These are phyloP conservation scores for Cladosporium velox DNA, from an alignment of 2,329 filamentous ascomycete genomes.

Conservation along the genomic window DNA sequence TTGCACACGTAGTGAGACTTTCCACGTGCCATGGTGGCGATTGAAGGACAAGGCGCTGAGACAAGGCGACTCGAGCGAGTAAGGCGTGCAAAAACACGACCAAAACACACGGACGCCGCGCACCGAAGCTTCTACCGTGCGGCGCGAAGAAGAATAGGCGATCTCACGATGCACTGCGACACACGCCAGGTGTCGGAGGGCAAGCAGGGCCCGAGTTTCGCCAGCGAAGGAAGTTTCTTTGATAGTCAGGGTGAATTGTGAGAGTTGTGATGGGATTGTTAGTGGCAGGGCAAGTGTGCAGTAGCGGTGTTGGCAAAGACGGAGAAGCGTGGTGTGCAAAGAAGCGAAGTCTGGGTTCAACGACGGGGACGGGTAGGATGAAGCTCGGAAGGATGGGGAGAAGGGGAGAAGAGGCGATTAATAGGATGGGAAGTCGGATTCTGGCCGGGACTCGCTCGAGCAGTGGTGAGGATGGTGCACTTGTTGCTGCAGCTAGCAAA, in stretches of 20 bases:
- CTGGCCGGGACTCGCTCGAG: background rate
- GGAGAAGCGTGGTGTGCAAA: background rate
- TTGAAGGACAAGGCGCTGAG: background rate
- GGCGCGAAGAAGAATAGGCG: background rate
- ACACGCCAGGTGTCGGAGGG: background rate
- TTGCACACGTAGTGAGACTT: background rate
- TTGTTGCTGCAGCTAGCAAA: constrained; percentile 5
- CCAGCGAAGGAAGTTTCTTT: background rate
- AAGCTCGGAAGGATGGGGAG: constrained; percentile 7
- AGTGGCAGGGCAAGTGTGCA: background rate
- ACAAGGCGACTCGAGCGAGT: background rate
- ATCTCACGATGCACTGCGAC: constrained; percentile 3
- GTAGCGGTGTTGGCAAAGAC: background rate
- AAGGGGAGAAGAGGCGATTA: background rate
- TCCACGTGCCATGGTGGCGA: constrained; percentile 10
- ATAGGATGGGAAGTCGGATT: constrained; percentile 1
- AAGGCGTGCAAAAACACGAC: background rate
- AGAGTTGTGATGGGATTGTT: background rate
- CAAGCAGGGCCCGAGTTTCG: background rate
- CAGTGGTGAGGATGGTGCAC: background rate
- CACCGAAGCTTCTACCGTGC: constrained; percentile 6
- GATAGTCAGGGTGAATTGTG: background rate
- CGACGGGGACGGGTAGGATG: constrained; percentile 5
- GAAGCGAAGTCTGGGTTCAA: background rate
- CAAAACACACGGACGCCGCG: background rate